A percentile compares a stretch with the other conserved stretches of the same genome.
phyloP scores from a whole-genome alignment of 2,329 filamentous ascomycete genomes.

The Arthroderma uncinatum region DNA sequence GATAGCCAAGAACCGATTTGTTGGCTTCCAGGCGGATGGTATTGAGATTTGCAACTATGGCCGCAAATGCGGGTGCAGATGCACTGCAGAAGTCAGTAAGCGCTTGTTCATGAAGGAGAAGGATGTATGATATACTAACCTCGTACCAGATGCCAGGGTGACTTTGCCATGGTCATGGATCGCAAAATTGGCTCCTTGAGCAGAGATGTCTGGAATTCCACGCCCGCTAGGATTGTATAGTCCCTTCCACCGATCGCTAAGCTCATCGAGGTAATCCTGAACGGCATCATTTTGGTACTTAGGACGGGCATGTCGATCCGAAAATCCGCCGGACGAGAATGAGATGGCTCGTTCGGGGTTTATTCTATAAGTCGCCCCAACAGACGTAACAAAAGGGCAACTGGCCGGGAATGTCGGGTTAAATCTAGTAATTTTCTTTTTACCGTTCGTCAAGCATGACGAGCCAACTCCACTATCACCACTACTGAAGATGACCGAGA shows the following conservation, averaged over 20 bases:
- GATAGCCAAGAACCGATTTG: constrained; percentile 44
- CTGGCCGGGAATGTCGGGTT: constrained; percentile 44
- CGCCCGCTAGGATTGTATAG: constrained; percentile 44
- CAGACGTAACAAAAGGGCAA: constrained; percentile 53
- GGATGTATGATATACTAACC: constrained; percentile 18
- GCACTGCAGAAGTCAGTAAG: constrained; percentile 30
- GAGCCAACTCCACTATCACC: constrained; percentile 52
- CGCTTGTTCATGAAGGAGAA: not conserved
- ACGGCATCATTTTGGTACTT: constrained; percentile 40
- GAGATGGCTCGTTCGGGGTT: constrained; percentile 44
- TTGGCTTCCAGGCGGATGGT: constrained; percentile 48
- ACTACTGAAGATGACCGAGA: constrained; percentile 53
- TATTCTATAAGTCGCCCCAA: constrained; percentile 47
- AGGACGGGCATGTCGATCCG: constrained; percentile 39
- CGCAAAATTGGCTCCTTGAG: constrained; percentile 39
- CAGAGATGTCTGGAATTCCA: constrained; percentile 51
- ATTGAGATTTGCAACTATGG: constrained; percentile 55
- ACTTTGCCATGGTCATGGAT: constrained; percentile 30
- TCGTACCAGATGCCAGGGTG: constrained; percentile 39
- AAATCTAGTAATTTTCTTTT: constrained; percentile 42
- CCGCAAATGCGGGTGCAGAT: constrained; percentile 51
- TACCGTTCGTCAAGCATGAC: constrained; percentile 45
- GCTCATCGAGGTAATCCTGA: constrained; percentile 30
- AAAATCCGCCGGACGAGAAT: constrained; percentile 44
- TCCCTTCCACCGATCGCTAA: constrained; percentile 35